Evolutionary conservation across 2,329 filamentous ascomycete species (phyloP), one percentile per base, ranked within the genome.

Genomic region (Fusarium sp.): DNA sequence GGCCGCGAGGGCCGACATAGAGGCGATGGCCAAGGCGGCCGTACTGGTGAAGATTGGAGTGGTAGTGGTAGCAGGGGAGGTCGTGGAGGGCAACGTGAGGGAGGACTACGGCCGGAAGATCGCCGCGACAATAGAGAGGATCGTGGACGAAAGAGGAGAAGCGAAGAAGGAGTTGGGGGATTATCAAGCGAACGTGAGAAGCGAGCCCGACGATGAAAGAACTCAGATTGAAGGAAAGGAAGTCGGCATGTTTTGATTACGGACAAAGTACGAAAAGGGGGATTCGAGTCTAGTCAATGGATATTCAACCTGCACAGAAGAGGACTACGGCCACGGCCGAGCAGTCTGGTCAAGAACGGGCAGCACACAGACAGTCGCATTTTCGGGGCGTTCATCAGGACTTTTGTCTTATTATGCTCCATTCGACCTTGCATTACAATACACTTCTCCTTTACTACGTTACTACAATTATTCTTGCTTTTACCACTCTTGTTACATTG

Each of bases 151-250:
- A 78, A 81, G 73, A 72, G 80, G 61, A 73, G 78, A 73, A 87
- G 84, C 68, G 86, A 87, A 63, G 86, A 87, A 52, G 82, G 82
- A 20, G 72, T 76, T n/a, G 80, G 78, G 36, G 68, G 71, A 20
- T 62, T 78, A 65, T 69, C 75, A 17, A 82, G 76, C 71, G 85
- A 87, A 39, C 80, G 84, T 60, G 86, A 88, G 64, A 89, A 89
- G 81, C 81, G 87, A 75, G 82, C 79, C 67, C 82, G 87, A 76
- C 83, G 84, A 72, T 87, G 44, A 71, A 49, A 40, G 63, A 45
- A 55, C 24, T 81, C 75, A 58, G 50, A 48, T 46, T 52, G 63
- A 53, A 51, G 46, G 28, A 51, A 55, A 42, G 26, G 49, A 46
- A 58, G 58, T 48, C 55, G 55, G 58, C 53, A 63, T 70, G 65